Percentiles rank a stretch among this genome's conserved stretches.
phyloP scores from a whole-genome alignment of 441 rosid species.

The Theobroma grandiflorum region DNA sequence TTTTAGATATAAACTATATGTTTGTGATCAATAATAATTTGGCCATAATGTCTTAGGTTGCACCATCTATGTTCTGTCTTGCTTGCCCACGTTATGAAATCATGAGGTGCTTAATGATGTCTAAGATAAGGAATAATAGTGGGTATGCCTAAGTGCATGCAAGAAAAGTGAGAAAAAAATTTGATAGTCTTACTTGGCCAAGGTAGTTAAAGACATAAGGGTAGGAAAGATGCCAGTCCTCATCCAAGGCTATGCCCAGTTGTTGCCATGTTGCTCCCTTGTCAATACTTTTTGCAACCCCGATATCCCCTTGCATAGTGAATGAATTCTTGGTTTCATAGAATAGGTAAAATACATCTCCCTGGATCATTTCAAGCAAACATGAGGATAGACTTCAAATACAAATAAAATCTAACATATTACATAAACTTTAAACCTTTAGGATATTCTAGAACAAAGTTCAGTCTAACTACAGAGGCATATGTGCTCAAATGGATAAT shows the following conservation, averaged over 20 bases:
- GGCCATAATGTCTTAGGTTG: not conserved
- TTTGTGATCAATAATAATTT: not conserved
- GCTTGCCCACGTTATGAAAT: conserved; percentile 4
- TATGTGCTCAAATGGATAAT: not conserved
- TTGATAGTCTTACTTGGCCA: conserved; percentile 63
- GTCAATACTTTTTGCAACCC: conserved; percentile 81
- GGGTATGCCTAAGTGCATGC: no score
- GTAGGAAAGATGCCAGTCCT: conserved; percentile 95
- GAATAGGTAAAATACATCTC: conserved; percentile 73
- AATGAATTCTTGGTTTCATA: conserved; percentile 82
- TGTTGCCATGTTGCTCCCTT: conserved; percentile 94
- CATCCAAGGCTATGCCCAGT: conserved; percentile 91
- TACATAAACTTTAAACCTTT: not conserved
- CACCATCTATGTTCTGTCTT: not conserved
- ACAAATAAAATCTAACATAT: conserved; percentile 14
- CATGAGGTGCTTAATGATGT: not conserved
- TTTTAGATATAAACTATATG: not conserved
- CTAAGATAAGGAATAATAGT: not conserved
- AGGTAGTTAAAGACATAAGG: conserved; percentile 84
- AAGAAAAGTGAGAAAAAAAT: not conserved
- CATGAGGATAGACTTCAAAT: conserved; percentile 4
- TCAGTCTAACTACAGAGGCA: no score
- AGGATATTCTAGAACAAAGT: not conserved
- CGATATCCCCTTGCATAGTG: conserved; percentile 96
- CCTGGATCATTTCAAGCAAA: conserved; percentile 53